phyloP scores from a whole-genome alignment of 78 protist genomes.

The Diacronema lutheri region DNA sequence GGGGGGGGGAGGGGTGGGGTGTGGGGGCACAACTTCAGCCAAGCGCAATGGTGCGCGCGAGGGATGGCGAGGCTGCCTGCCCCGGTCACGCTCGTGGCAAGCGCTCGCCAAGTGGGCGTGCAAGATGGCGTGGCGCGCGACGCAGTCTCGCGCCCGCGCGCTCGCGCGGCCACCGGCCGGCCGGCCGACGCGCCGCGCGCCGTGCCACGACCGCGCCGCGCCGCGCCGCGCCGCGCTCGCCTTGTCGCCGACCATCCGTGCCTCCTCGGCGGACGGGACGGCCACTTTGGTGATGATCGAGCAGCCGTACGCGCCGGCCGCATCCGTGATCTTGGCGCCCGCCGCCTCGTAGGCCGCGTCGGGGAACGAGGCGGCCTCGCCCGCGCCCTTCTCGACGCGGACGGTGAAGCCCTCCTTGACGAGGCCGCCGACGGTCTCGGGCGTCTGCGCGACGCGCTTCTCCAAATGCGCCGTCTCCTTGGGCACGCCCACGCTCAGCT shows the following conservation, averaged over 20 bases:
- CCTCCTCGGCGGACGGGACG: constrained; percentile 19
- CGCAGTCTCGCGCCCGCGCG: too few relatives aligned
- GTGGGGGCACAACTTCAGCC: too few relatives aligned
- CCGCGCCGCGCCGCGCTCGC: too few relatives aligned
- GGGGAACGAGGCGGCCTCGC: constrained; percentile 30
- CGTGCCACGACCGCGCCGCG: too few relatives aligned
- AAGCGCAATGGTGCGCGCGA: too few relatives aligned
- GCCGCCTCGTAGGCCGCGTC: constrained; percentile 27
- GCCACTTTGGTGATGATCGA: constrained; percentile 44
- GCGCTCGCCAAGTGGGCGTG: too few relatives aligned
- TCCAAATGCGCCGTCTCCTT: neutral
- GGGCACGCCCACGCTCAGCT: neutral
- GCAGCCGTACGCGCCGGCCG: neutral
- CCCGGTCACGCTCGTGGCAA: constrained; percentile 32
- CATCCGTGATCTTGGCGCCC: constrained; percentile 25
- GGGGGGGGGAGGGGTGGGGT: too few relatives aligned
- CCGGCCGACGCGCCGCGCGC: neutral
- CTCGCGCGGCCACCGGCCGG: neutral
- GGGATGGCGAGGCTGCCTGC: too few relatives aligned
- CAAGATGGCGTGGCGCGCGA: too few relatives aligned
- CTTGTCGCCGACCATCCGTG: neutral
- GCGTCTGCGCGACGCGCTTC: constrained; percentile 44
- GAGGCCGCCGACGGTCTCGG: constrained; percentile 2
- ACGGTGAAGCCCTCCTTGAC: constrained; percentile 43
- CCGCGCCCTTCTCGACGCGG: constrained; percentile 42